phyloP scores from a whole-genome alignment of 495 filamentous ascomycete species.

The Aspergillus steynii region DNA sequence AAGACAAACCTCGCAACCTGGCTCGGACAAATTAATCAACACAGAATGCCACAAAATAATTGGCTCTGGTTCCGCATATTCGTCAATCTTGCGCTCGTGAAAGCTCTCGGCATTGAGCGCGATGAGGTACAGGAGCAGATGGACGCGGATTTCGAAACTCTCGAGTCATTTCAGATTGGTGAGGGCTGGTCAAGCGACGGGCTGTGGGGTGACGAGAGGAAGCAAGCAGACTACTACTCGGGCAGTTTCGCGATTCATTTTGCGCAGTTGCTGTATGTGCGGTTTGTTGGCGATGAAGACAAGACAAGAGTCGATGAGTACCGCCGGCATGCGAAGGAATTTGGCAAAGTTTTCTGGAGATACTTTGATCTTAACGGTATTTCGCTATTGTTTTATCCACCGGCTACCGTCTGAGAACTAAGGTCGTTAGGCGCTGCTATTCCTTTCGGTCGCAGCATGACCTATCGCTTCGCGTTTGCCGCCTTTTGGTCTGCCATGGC shows the following conservation, averaged over 20 bases:
- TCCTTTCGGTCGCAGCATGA: conserved; percentile 72
- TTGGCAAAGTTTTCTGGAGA: conserved; percentile 63
- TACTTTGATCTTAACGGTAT: conserved; percentile 51
- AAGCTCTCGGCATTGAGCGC: conserved; percentile 13
- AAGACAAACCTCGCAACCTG: conserved; percentile 12
- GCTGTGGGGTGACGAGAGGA: conserved; percentile 48
- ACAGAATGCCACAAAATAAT: conserved; percentile 25
- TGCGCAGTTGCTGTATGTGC: conserved; percentile 22
- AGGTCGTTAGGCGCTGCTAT: conserved; percentile 33
- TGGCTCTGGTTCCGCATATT: conserved; percentile 30
- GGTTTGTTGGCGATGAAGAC: conserved; percentile 18
- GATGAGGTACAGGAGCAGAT: conserved; percentile 14
- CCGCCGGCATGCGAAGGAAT: conserved; percentile 59
- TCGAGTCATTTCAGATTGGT: conserved; percentile 44
- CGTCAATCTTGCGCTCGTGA: conserved; percentile 22
- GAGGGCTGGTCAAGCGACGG: conserved; percentile 77
- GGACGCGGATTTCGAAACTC: conserved; percentile 14
- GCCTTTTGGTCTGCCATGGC: conserved; percentile 73
- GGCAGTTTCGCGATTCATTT: conserved; percentile 31
- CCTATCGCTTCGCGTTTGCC: conserved; percentile 74
- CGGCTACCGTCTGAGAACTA: not conserved
- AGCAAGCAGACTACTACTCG: conserved; percentile 28
- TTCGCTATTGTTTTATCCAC: not conserved
- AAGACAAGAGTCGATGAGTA: conserved; percentile 57
- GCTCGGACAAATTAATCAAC: conserved; percentile 22